Conservation (phyloP, 129 eudicot genomes). For the Chrysanthemum lavandulifolium region DNA sequence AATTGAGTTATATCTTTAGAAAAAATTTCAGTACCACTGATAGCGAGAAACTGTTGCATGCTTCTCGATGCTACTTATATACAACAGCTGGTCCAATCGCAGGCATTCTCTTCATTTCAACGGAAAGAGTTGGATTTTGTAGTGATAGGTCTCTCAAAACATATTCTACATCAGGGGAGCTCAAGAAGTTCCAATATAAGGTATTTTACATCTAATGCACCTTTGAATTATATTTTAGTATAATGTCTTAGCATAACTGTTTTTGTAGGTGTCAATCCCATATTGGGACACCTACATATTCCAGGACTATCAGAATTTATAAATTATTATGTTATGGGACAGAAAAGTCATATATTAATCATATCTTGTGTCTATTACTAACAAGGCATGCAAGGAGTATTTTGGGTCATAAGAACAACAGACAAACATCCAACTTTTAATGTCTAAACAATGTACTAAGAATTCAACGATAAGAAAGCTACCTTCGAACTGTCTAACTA, state of each 20-base stretch:
- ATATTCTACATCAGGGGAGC: constrained; percentile 28
- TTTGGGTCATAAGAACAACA: no score
- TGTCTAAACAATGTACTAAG: background rate
- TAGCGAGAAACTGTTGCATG: constrained; percentile 33
- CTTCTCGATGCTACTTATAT: constrained; percentile 32
- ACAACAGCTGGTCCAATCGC: constrained; percentile 35
- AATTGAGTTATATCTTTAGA: constrained; percentile 28
- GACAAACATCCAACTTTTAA: background rate
- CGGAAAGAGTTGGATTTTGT: constrained; percentile 30
- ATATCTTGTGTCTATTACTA: no score
- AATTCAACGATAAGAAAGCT: constrained; percentile 8
- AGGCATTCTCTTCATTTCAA: constrained; percentile 38
- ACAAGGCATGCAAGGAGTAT: no score
- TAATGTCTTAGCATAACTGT: background rate
- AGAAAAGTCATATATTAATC: no score
- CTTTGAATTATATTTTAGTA: background rate
- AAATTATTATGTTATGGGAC: no score
- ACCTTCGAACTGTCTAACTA: background rate
- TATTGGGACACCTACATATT: no score
- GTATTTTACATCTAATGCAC: constrained; percentile 2
- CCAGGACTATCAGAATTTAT: no score
- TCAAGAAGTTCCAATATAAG: constrained; percentile 33
- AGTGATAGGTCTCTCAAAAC: constrained; percentile 30
- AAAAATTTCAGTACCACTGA: constrained; percentile 18
- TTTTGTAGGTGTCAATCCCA: constrained; percentile 32